These are phyloP conservation scores for Vitis rotundifolia DNA, from an alignment of 164 flowering plant genomes.

Conservation along the genomic window DNA sequence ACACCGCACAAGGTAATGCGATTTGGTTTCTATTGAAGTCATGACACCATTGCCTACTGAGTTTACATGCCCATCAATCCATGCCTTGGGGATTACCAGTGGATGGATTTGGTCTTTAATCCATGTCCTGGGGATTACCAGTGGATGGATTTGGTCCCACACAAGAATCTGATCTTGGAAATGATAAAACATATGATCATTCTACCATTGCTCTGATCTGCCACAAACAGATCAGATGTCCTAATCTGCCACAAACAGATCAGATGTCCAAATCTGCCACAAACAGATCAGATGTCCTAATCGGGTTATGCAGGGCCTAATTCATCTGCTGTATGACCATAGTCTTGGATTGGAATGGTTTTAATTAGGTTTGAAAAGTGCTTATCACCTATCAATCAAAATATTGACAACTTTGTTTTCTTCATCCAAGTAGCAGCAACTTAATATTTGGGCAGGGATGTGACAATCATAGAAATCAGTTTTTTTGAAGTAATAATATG, in stretches of 20 bases:
- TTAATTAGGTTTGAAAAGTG: background rate
- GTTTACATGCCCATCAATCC: background rate
- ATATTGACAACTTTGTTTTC: background rate
- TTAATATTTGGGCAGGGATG: too few relatives aligned
- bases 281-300: background rate
- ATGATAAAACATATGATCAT: too few relatives aligned
- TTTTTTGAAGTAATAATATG: background rate
- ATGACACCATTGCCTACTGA: background rate
- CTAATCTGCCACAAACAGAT: background rate
- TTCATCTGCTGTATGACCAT: background rate
- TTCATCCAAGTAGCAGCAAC: too few relatives aligned
- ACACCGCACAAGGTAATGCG: constrained; percentile 81
- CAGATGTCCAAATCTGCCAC: too few relatives aligned
- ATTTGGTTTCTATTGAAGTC: background rate
- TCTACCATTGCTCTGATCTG: too few relatives aligned
- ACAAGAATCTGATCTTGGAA: too few relatives aligned
- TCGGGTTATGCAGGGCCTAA: background rate
- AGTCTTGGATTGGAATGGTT: background rate
- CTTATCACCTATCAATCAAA: background rate
- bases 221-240: background rate
- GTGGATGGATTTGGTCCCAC: too few relatives aligned
- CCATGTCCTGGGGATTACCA: too few relatives aligned
- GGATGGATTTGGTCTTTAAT: background rate
- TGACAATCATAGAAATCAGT: too few relatives aligned
- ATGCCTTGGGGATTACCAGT: background rate